Evolutionary conservation across 2,329 filamentous ascomycete species (phyloP).

Genomic region (Trichoderma endophyticum): DNA sequence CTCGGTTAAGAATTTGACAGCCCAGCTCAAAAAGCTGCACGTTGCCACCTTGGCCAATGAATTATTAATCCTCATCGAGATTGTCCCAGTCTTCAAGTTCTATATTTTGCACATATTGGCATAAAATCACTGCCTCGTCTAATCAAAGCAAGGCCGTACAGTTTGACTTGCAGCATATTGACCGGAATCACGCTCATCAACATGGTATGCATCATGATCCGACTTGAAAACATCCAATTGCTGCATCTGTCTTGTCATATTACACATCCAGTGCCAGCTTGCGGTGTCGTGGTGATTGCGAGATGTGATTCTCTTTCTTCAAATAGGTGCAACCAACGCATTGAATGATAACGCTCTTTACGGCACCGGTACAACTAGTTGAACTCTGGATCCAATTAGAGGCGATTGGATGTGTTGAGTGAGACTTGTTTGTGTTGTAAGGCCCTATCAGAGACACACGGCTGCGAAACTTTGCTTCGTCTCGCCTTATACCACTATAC

Average conservation of each 20-base stretch:
- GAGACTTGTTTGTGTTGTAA: too few species aligned
- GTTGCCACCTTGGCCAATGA: not conserved
- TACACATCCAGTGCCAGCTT: not conserved
- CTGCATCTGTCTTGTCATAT: not conserved
- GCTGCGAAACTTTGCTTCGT: too few species aligned
- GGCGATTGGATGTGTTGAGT: too few species aligned
- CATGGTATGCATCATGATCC: not conserved
- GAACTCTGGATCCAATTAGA: too few species aligned
- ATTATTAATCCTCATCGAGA: not conserved
- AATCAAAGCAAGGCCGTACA: too few species aligned
- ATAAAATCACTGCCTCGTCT: rapidly evolving
- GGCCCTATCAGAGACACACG: too few species aligned
- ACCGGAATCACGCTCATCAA: too few species aligned
- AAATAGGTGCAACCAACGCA: too few species aligned
- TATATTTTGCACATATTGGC: not conserved
- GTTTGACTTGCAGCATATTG: not conserved
- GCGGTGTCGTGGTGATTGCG: too few species aligned
- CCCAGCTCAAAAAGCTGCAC: not conserved
- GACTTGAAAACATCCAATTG: not conserved
- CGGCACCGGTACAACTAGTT: rapidly evolving
- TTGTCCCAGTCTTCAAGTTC: not conserved
- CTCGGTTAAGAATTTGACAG: not conserved
- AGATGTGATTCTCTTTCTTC: too few species aligned
- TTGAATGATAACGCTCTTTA: too few species aligned
- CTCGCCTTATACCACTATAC: too few species aligned